Percentiles rank a stretch among this genome's conserved stretches.
phyloP scores from a whole-genome alignment of 2,329 filamentous ascomycete species.

The Didymella glomerata region DNA sequence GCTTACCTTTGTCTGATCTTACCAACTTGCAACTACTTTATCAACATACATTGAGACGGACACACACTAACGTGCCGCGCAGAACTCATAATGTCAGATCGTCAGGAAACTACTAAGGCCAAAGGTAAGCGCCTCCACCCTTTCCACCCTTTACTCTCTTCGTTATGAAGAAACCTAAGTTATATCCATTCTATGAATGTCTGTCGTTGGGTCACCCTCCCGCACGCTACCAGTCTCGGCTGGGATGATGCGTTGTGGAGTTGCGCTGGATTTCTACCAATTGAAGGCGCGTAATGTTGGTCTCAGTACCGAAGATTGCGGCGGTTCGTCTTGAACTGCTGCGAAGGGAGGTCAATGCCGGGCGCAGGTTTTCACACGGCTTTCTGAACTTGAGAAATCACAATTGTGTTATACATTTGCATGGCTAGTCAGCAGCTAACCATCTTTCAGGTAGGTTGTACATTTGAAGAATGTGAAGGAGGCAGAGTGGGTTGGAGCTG shows the following conservation, averaged over 20 bases:
- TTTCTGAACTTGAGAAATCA: constrained; percentile 62
- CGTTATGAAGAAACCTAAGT: constrained; percentile 64
- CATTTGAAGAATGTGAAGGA: neutral
- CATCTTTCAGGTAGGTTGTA: constrained; percentile 16
- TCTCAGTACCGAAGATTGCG: constrained; percentile 59
- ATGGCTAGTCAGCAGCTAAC: constrained; percentile 24
- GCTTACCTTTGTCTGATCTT: constrained; percentile 64
- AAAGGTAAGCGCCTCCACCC: constrained; percentile 34
- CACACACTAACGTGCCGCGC: constrained; percentile 30
- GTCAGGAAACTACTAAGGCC: neutral
- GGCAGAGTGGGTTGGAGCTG: neutral
- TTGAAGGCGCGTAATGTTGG: constrained; percentile 61
- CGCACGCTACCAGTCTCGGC: constrained; percentile 68
- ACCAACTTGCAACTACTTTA: constrained; percentile 11
- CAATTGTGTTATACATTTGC: constrained; percentile 7
- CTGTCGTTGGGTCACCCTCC: constrained; percentile 74
- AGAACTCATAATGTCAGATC: constrained; percentile 4
- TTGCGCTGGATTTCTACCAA: constrained; percentile 57
- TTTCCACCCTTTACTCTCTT: constrained; percentile 35
- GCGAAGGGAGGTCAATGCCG: constrained; percentile 59
- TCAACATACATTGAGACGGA: constrained; percentile 9
- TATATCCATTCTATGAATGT: constrained; percentile 71
- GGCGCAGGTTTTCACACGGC: constrained; percentile 71
- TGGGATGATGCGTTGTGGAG: constrained; percentile 80
- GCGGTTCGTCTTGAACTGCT: constrained; percentile 55